Base-by-base conservation (phyloP, 805 yeast species). In the Candida yuanshanica region DNA sequence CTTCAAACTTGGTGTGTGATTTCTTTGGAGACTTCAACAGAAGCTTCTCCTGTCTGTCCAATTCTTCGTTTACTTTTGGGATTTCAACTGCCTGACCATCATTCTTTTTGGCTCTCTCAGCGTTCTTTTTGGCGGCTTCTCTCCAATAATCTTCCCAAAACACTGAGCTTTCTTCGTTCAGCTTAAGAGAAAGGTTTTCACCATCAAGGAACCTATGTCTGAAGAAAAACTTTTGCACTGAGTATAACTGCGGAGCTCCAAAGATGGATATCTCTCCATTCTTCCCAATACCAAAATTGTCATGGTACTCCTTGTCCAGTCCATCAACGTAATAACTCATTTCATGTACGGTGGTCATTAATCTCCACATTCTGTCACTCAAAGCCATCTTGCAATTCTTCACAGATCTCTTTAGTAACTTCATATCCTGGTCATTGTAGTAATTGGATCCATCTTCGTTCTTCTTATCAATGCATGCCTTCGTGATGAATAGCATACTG, bases 71-170 rank as follows among this genome's bases (percentile, higher is more conserved):
- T 5, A 53, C 49, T 4, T n/a, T 38, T 8, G 48, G 37, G 14
- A 63, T 45, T 49, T 67, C 69, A 16, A 60, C 52, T 1, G 52
- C 42, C 38, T 59, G 59, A 12, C 61, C 57, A 47, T 65, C 70
- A 46, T 63, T 63, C 18, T 27, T 27, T 40, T 66, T 66, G 40
- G 61, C 60, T 34, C 64, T 59, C 32, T 66, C 69, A 7, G 56
- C 47, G 36, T 66, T 64, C 47, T 66, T 64, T 37, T 60, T 62
- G 20, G 59, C 51, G 2, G 65, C 55, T 5, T 65, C 65, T 29
- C 60, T 63, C 82, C 83, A 79, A 44, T 78, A 79, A 2, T 53
- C 46, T 6, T 51, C 47, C 86, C 86, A 80, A 47, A 79, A 80
- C 5, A 63, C 58, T 17, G 55, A 59, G 1, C 77, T 62, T 14